Conservation (phyloP, 2,329 filamentous ascomycete species). For the Xylaria sp. region DNA sequence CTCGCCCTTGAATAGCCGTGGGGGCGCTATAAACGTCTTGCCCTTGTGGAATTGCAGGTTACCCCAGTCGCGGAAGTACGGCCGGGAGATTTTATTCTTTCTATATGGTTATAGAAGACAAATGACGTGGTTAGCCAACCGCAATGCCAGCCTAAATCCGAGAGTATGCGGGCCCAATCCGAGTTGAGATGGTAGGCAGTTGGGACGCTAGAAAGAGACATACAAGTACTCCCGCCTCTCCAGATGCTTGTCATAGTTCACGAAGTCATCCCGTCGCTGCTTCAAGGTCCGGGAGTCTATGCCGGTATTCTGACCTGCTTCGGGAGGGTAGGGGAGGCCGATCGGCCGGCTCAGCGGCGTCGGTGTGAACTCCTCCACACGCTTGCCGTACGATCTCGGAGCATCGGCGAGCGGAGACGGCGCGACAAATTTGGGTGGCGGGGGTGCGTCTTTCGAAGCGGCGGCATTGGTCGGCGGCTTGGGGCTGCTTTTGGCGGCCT, state of each 20-base stretch:
- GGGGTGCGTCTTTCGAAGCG: constrained; percentile 27
- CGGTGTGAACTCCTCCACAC: constrained; percentile 66
- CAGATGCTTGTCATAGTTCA: constrained; percentile 86
- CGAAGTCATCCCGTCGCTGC: constrained; percentile 81
- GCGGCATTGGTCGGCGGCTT: constrained; percentile 34
- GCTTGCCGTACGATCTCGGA: constrained; percentile 69
- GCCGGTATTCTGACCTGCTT: constrained; percentile 83
- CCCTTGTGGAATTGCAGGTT: constrained; percentile 85
- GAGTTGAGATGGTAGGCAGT: background rate
- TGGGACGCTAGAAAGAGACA: constrained; percentile 39
- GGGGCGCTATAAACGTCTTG: constrained; percentile 90
- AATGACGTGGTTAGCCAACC: constrained; percentile 22
- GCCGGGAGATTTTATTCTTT: constrained; percentile 59
- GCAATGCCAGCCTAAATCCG: too few species aligned
- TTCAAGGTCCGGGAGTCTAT: constrained; percentile 73
- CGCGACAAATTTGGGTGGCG: constrained; percentile 44
- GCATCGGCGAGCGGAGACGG: constrained; percentile 65
- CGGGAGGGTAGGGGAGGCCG: constrained; percentile 79
- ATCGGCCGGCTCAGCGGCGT: constrained; percentile 78
- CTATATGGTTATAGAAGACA: constrained; percentile 7
- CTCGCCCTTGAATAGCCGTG: constrained; percentile 84
- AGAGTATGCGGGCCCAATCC: background rate
- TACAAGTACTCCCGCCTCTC: constrained; percentile 80
- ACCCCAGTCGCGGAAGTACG: constrained; percentile 96
- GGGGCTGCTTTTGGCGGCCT: constrained; percentile 39